These are phyloP conservation scores for Syncephalastrum contaminatum DNA, from an alignment of 371 early-diverging fungal species.

Conservation along the genomic window DNA sequence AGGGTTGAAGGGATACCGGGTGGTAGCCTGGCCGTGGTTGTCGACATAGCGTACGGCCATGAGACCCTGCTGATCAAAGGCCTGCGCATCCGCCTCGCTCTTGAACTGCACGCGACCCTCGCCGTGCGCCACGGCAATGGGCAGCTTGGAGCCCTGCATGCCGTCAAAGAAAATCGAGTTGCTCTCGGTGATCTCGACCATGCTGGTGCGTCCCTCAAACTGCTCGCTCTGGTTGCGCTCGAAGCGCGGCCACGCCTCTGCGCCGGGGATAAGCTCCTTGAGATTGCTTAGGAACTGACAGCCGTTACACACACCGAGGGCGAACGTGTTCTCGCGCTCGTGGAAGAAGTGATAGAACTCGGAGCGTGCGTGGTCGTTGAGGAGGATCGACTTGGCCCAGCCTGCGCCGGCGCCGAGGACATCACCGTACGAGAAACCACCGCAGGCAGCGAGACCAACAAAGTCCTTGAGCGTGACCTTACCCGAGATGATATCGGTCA, in stretches of 20 bases:
- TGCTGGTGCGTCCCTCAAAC: slow-evolving; percentile 90
- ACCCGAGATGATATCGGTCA: slow-evolving; percentile 89
- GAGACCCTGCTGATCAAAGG: slow-evolving; percentile 50
- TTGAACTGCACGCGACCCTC: slow-evolving; percentile 91
- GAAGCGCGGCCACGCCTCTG: slow-evolving; percentile 88
- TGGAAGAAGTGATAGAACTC: slow-evolving; percentile 84
- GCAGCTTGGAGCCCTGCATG: slow-evolving; percentile 90
- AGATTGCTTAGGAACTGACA: slow-evolving; percentile 95
- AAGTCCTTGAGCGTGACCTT: slow-evolving; percentile 69
- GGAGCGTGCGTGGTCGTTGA: slow-evolving; percentile 65
- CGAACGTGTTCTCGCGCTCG: slow-evolving; percentile 84
- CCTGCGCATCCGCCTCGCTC: slow-evolving; percentile 31
- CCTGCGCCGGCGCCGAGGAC: slow-evolving; percentile 96
- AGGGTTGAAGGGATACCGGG: slow-evolving; percentile 92
- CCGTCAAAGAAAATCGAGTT: slow-evolving; percentile 77
- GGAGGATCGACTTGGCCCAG: slow-evolving; percentile 91
- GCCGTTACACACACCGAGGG: slow-evolving; percentile 96
- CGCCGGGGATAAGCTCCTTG: slow-evolving; percentile 78
- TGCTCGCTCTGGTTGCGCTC: slow-evolving; percentile 87
- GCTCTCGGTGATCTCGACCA: slow-evolving; percentile 63
- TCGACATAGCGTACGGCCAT: slow-evolving; percentile 80
- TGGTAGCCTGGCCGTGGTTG: slow-evolving; percentile 71
- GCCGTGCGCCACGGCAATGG: slow-evolving; percentile 96
- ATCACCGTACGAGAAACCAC: slow-evolving; percentile 98
- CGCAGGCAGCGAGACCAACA: slow-evolving; percentile 90